Percentiles rank a stretch among this genome's conserved stretches.
These are phyloP conservation scores for Calendula officinalis DNA, from an alignment of 129 eudicot species.

Conservation along the genomic window DNA sequence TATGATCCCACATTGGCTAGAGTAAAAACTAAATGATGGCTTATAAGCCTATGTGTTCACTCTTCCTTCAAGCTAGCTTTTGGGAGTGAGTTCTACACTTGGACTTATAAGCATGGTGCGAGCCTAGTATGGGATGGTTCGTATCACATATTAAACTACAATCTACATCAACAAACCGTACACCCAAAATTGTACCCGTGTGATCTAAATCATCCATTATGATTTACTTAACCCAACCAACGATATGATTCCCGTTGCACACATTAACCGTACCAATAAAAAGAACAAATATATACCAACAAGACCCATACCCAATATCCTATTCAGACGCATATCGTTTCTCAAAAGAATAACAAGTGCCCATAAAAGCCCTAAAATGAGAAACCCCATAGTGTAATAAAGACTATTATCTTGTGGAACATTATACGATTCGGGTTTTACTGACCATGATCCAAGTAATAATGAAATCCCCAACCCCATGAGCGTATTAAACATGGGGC, in stretches of 20 bases:
- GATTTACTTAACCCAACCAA: conserved; percentile 39
- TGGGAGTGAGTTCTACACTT: too few relatives aligned
- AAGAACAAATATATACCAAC: conserved; percentile 58
- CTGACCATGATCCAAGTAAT: conserved; percentile 79
- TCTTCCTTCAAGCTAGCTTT: too few relatives aligned
- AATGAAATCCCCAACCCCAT: conserved; percentile 83
- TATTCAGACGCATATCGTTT: conserved; percentile 82
- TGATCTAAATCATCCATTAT: background rate
- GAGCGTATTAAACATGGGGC: conserved; percentile 93
- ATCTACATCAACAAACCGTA: background rate
- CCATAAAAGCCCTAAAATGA: conserved; percentile 67
- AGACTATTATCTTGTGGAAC: conserved; percentile 73
- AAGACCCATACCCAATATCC: conserved; percentile 65
- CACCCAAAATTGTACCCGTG: background rate
- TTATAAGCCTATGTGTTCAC: too few relatives aligned
- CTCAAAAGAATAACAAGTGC: conserved; percentile 61
- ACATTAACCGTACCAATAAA: conserved; percentile 46
- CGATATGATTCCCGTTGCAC: conserved; percentile 58
- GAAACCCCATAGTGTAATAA: conserved; percentile 73
- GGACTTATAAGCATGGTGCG: too few relatives aligned
- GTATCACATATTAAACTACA: background rate
- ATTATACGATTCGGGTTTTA: conserved; percentile 42
- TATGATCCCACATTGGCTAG: too few relatives aligned
- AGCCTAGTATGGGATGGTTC: too few relatives aligned
- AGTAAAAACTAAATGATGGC: too few relatives aligned